These are phyloP conservation scores for Hypsizygus ulmarius DNA, from an alignment of 1,284 basidiomycete species.

Conservation along the genomic window DNA sequence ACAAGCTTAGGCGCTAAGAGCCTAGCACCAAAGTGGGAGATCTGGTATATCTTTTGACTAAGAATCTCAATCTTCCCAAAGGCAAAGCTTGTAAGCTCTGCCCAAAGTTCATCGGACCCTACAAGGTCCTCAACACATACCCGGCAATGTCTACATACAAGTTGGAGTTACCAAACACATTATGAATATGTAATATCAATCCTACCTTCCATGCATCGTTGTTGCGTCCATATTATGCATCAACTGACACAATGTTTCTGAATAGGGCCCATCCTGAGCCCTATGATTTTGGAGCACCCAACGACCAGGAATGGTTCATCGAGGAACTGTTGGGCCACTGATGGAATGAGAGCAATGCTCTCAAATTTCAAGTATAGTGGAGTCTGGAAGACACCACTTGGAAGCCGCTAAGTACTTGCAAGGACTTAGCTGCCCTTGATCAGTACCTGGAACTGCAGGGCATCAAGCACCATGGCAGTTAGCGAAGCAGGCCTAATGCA, in stretches of 20 bases:
- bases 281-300: neutral
- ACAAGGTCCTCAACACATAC: conserved; percentile 22
- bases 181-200: too few relatives aligned
- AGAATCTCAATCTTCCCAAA: conserved; percentile 29
- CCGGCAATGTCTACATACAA: conserved; percentile 22
- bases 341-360: too few relatives aligned
- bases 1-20: conserved; percentile 19
- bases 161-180: conserved; percentile 24
- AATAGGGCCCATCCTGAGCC: neutral
- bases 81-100: conserved; percentile 17
- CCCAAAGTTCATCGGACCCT: conserved; percentile 21
- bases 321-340: too few relatives aligned
- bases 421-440: conserved; percentile 9
- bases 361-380: conserved; percentile 11
- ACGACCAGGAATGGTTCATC: neutral
- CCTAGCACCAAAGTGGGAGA: conserved; percentile 17
- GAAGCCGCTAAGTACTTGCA: conserved; percentile 7
- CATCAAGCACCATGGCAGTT: neutral
- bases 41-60: conserved; percentile 30
- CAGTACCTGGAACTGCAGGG: conserved; percentile 6
- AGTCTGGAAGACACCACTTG: conserved; percentile 12
- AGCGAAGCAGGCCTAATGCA: neutral
- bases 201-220: too few relatives aligned
- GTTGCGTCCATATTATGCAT: neutral
- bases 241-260: neutral